These are phyloP conservation scores for Zygoascus ofunaensis DNA, from an alignment of 805 yeast genomes.

Conservation along the genomic window DNA sequence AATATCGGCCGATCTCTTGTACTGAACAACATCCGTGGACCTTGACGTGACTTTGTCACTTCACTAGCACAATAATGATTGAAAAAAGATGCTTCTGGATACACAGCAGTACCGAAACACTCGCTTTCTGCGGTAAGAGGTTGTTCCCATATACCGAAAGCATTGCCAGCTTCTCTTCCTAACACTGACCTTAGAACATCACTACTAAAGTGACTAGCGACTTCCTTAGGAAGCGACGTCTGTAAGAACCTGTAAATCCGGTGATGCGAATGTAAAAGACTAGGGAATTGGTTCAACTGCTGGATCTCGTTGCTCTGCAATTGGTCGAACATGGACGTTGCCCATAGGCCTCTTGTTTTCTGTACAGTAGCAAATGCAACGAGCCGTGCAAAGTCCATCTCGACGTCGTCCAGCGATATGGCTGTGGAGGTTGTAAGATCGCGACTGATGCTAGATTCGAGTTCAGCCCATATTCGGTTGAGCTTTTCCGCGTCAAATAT, in stretches of 20 bases:
- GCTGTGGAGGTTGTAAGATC: slow-evolving; percentile 15
- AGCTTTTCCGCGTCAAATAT: slow-evolving; percentile 11
- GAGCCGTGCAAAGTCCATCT: slow-evolving; percentile 44
- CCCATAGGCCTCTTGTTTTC: slow-evolving; percentile 7
- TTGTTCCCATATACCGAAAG: slow-evolving; percentile 60
- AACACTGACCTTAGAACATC: slow-evolving; percentile 37
- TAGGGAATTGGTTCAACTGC: slow-evolving; percentile 40
- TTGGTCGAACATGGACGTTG: slow-evolving; percentile 27
- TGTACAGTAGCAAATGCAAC: slow-evolving; percentile 29
- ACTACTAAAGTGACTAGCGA: slow-evolving; percentile 33
- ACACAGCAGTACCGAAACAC: slow-evolving; percentile 51
- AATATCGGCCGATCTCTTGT: slow-evolving; percentile 32
- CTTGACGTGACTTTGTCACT: slow-evolving; percentile 36
- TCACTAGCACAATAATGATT: slow-evolving; percentile 59
- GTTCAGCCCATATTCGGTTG: slow-evolving; percentile 32
- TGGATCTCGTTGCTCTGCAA: slow-evolving; percentile 46
- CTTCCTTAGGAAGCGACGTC: slow-evolving; percentile 29
- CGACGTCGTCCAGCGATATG: slow-evolving; percentile 38
- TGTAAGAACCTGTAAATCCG: slow-evolving; percentile 41
- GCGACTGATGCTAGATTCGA: slow-evolving; percentile 33
- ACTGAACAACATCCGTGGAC: slow-evolving; percentile 35
- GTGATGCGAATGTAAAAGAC: slow-evolving; percentile 39
- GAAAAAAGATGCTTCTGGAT: slow-evolving; percentile 57
- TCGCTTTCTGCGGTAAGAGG: slow-evolving; percentile 33
- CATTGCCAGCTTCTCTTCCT: slow-evolving; percentile 56